Evolutionary conservation across 768 basidiomycete genomes (phyloP), one percentile per base, ranked within the genome.

Genomic region (Favolaschia claudopus): DNA sequence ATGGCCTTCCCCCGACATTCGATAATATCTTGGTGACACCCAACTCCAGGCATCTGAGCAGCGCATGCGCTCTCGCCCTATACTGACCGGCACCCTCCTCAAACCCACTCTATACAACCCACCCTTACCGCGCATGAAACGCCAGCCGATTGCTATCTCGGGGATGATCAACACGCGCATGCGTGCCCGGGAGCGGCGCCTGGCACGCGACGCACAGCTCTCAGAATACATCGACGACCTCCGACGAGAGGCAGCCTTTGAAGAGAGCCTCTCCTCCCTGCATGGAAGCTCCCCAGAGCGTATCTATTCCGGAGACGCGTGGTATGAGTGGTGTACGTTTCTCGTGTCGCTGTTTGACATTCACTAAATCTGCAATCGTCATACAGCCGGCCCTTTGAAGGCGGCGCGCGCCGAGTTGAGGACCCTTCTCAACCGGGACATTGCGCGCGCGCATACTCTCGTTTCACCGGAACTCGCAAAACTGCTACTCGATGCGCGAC

Each of bases 101-200:
- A 85, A 85, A 12, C 83, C 93, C 0, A 80, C 88, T 0, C 48
- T 84, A 8, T 85, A 74, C 72, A 85, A 93, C 69, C 79, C 75
- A 0, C 92, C 93, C 1, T 81, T 97, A 14, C 93, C 93, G 0
- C 85, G 92, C 0, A 76, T 97, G 64, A 85, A 82, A 36, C 93
- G 92, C 1, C 93, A 96, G 61, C 95, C 96, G 0, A 65, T 74
- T 5, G 77, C 82, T n/a, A 83, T 95, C 40, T 80, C 84, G 2
- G 82, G 84, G 70, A 92, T 95, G 77, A 91, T 96, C 31, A 69
- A 75, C 9, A 75, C 76, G 25, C 77, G 85, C 2, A 71, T 72
- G 32, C 52, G 59, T 20, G 73, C 75, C 3, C 67, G 78, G n/a
- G 70, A 78, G 7, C 72, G 75, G 32, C 81, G 91, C 5, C 62